These are phyloP conservation scores for Verbena officinalis DNA, from an alignment of 257 asterid species.

Conservation along the genomic window DNA sequence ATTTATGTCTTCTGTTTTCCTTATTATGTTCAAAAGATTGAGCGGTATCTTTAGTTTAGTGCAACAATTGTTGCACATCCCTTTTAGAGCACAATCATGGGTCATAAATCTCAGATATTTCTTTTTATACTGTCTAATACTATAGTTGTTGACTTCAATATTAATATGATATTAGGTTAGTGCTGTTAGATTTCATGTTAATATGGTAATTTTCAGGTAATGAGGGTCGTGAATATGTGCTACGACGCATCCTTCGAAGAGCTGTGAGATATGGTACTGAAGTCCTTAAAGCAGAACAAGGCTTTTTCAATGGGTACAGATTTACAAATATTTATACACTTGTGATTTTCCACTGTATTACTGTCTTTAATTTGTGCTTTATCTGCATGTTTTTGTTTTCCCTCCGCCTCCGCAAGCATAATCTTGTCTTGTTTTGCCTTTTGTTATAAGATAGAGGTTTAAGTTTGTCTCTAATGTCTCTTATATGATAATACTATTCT, in stretches of 20 bases:
- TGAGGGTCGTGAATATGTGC: constrained; percentile 97
- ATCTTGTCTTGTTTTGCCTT: constrained; percentile 1
- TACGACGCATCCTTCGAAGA: constrained; percentile 94
- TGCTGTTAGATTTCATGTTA: constrained; percentile 12
- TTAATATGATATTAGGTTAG: constrained; percentile 16
- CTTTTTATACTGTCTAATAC: not conserved
- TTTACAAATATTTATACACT: not conserved
- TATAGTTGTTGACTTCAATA: constrained; percentile 6
- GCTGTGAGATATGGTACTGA: constrained; percentile 99
- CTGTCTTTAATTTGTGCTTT: not conserved
- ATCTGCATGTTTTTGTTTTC: not conserved
- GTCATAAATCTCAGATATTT: constrained; percentile 2
- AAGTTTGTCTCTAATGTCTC: not conserved
- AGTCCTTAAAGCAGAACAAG: constrained; percentile 84
- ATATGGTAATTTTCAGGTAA: constrained; percentile 61
- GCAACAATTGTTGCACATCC: not conserved
- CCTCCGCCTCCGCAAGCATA: not conserved
- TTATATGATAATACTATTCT: constrained; percentile 29
- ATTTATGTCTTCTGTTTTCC: constrained; percentile 3
- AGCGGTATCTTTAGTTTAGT: not conserved
- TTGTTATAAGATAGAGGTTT: constrained; percentile 16
- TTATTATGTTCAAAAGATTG: not conserved
- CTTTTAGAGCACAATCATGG: constrained; percentile 1
- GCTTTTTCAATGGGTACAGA: constrained; percentile 83
- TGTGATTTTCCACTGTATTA: not conserved